Percentiles rank a stretch among this genome's conserved stretches.
These are phyloP conservation scores for Coniferiporia weirii DNA, from an alignment of 1,284 basidiomycete genomes.

Conservation along the genomic window DNA sequence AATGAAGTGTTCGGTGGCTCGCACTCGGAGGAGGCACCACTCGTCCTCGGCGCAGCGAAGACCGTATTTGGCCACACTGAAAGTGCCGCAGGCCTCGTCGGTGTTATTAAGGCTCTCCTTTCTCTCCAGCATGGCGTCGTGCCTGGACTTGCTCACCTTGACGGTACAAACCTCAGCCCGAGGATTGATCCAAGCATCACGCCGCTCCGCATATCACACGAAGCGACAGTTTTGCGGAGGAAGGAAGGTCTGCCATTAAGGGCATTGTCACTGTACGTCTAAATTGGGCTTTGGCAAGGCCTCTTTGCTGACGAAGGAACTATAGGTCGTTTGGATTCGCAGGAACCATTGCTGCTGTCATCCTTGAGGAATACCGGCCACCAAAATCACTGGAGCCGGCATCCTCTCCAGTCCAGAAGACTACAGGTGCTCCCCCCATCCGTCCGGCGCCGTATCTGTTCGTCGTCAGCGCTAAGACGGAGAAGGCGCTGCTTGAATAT, in stretches of 20 bases:
- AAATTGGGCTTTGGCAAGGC: not conserved
- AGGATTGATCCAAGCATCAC: conserved; percentile 29
- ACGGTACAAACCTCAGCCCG: conserved; percentile 29
- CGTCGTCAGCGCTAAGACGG: conserved; percentile 32
- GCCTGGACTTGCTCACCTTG: conserved; percentile 30
- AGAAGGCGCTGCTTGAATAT: conserved; percentile 27
- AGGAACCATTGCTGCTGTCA: conserved; percentile 31
- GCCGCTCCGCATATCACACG: conserved; percentile 23
- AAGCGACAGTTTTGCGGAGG: not conserved
- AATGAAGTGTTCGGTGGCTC: conserved; percentile 31
- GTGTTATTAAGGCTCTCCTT: conserved; percentile 29
- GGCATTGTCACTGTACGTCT: conserved; percentile 29
- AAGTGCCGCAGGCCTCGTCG: conserved; percentile 30
- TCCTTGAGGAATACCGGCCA: conserved; percentile 27
- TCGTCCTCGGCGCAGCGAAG: conserved; percentile 32
- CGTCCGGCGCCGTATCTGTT: conserved; percentile 23
- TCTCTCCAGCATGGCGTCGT: conserved; percentile 26
- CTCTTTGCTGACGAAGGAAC: not conserved
- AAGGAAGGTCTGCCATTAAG: conserved; percentile 11
- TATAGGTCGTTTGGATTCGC: conserved; percentile 33
- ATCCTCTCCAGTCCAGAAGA: not conserved
- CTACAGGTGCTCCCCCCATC: not conserved
- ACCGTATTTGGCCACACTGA: conserved; percentile 33
- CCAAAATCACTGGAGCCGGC: not conserved
- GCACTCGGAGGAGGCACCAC: conserved; percentile 26